A percentile compares a stretch with the other conserved stretches of the same genome.
These are phyloP conservation scores for Vickermania ingenoplastis DNA, from an alignment of 208 protist species.

Conservation along the genomic window DNA sequence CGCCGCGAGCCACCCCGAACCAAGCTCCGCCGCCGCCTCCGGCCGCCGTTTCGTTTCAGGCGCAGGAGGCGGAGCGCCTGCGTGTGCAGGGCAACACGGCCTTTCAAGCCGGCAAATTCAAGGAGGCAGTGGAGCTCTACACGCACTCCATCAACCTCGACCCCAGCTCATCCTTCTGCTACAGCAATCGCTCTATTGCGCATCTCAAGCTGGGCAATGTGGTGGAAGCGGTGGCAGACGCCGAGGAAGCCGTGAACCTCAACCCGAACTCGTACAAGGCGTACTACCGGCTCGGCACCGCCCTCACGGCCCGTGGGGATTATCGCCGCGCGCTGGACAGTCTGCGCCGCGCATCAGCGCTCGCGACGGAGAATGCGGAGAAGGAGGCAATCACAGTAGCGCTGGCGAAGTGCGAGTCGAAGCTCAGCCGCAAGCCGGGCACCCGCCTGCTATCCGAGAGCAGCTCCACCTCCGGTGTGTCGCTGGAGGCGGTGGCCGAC, in stretches of 20 bases:
- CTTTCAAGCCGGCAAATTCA: constrained; percentile 35
- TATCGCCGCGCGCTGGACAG: constrained; percentile 26
- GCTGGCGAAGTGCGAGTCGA: constrained; percentile 57
- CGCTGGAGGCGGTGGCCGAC: neutral
- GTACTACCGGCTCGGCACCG: constrained; percentile 43
- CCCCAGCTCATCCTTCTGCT: constrained; percentile 33
- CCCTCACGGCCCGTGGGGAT: constrained; percentile 24
- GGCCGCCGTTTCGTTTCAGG: neutral
- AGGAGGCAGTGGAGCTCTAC: constrained; percentile 52
- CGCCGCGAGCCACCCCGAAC: too few species aligned
- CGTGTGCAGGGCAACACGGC: constrained; percentile 63
- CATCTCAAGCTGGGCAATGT: constrained; percentile 44
- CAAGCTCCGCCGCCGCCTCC: neutral
- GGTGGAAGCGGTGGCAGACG: constrained; percentile 25
- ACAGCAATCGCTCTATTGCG: constrained; percentile 66
- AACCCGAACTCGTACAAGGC: constrained; percentile 49
- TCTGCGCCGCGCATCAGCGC: constrained; percentile 20
- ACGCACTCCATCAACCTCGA: constrained; percentile 53
- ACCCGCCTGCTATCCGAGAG: constrained; percentile 25
- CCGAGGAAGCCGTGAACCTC: constrained; percentile 26
- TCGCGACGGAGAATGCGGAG: constrained; percentile 23
- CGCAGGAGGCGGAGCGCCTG: constrained; percentile 9
- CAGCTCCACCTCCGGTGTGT: neutral
- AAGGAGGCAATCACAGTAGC: constrained; percentile 18
- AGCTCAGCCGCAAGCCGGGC: constrained; percentile 30